Conservation (phyloP, 2,329 filamentous ascomycete species). For the Pezicula neosporulosa region DNA sequence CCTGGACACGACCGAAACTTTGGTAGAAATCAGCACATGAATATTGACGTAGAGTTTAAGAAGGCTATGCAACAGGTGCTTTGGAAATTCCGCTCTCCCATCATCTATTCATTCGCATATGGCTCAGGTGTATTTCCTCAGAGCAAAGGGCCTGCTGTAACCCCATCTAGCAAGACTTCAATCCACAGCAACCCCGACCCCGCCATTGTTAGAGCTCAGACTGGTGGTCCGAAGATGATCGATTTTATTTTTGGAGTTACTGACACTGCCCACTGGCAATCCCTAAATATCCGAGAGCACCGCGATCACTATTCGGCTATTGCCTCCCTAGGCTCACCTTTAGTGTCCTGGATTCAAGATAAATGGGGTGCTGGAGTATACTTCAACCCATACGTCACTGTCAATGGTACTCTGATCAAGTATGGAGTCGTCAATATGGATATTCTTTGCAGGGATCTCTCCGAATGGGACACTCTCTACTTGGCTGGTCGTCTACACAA, state of each 20-base stretch:
- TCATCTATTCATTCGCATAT: slow-evolving; percentile 95
- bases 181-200: slow-evolving; percentile 80
- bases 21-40: slow-evolving; percentile 93
- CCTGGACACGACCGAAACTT: slow-evolving; percentile 54
- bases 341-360: slow-evolving; percentile 84
- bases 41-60: slow-evolving; percentile 94
- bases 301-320: slow-evolving; percentile 89
- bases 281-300: slow-evolving; percentile 83
- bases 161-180: slow-evolving; percentile 50
- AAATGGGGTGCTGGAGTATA: slow-evolving; percentile 90
- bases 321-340: slow-evolving; percentile 77
- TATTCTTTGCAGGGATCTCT: slow-evolving; percentile 81
- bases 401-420: slow-evolving; percentile 95
- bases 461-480: slow-evolving; percentile 91
- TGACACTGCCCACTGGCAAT: slow-evolving; percentile 95
- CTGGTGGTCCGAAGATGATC: slow-evolving; percentile 90
- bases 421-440: slow-evolving; percentile 96
- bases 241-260: slow-evolving; percentile 97
- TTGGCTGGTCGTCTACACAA: slow-evolving; percentile 96
- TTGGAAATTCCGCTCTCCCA: slow-evolving; percentile 88
- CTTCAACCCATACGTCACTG: slow-evolving; percentile 92
- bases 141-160: slow-evolving; percentile 39
- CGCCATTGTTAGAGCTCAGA: slow-evolving; percentile 80
- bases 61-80: slow-evolving; percentile 82
- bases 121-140: slow-evolving; percentile 96